Conservation (phyloP, 2,329 filamentous ascomycete species). For the Zymoseptoria ardabiliae region DNA sequence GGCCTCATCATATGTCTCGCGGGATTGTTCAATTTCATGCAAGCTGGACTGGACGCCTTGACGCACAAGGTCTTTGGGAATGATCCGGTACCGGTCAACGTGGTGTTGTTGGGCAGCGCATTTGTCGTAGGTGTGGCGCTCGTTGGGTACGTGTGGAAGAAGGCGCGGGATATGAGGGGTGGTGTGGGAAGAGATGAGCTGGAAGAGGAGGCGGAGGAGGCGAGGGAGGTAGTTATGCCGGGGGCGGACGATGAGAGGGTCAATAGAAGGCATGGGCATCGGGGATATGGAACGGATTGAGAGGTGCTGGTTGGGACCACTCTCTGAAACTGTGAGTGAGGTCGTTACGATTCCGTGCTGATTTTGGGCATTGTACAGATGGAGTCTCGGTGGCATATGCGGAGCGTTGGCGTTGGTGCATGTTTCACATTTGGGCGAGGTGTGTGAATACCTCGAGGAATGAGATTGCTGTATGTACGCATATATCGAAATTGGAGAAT, state of each 20-base stretch:
- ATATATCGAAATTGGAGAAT: no score
- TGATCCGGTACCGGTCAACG: constrained; percentile 70
- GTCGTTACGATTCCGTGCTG: not conserved
- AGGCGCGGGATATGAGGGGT: constrained; percentile 31
- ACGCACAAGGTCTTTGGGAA: constrained; percentile 66
- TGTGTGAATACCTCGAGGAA: not conserved
- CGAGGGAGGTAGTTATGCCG: constrained; percentile 34
- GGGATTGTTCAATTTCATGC: constrained; percentile 75
- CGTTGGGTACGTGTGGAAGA: constrained; percentile 57
- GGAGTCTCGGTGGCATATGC: not conserved
- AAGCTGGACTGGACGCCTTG: constrained; percentile 70
- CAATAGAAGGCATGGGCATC: constrained; percentile 23
- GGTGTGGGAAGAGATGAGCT: constrained; percentile 36
- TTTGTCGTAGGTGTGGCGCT: constrained; percentile 58
- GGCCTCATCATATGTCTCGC: constrained; percentile 81
- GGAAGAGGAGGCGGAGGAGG: constrained; percentile 39
- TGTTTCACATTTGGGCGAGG: not conserved
- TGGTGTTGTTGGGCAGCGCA: constrained; percentile 56
- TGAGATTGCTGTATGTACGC: not conserved
- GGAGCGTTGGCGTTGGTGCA: not conserved
- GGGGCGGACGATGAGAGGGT: constrained; percentile 22
- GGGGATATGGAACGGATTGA: constrained; percentile 24
- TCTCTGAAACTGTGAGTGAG: not conserved
- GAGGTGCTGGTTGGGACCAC: not conserved
- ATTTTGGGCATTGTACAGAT: not conserved